Percentiles rank a stretch among this genome's conserved stretches.
phyloP scores from a whole-genome alignment of 495 filamentous ascomycete genomes.

The Ramalina intermedia region DNA sequence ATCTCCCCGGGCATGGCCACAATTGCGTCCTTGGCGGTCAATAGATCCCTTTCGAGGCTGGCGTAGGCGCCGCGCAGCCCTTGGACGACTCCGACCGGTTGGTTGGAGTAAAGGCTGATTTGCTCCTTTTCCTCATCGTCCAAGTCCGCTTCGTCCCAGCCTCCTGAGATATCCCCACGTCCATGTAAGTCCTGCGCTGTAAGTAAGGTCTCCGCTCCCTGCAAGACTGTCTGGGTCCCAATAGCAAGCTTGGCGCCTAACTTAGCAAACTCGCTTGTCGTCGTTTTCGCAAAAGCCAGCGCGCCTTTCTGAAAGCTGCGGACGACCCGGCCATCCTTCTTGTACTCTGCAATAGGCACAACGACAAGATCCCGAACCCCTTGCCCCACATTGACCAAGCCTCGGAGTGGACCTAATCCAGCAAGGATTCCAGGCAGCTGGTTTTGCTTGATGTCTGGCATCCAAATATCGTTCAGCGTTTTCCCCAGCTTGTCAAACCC shows the following conservation, averaged over 20 bases:
- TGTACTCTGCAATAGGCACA: conserved; percentile 82
- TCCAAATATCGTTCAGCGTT: conserved; percentile 91
- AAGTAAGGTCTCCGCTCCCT: conserved; percentile 73
- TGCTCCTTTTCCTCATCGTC: conserved; percentile 54
- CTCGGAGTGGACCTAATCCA: conserved; percentile 78
- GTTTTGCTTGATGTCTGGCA: conserved; percentile 78
- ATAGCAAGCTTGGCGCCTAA: conserved; percentile 90
- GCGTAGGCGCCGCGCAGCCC: conserved; percentile 70
- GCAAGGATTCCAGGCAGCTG: conserved; percentile 83
- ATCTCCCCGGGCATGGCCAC: conserved; percentile 89
- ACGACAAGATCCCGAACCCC: conserved; percentile 77
- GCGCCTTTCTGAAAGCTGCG: conserved; percentile 86
- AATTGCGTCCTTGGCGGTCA: conserved; percentile 74
- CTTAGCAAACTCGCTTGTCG: conserved; percentile 78
- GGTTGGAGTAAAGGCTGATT: conserved; percentile 83
- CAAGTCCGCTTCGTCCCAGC: conserved; percentile 47
- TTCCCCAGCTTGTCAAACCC: conserved; percentile 81
- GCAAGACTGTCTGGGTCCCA: conserved; percentile 80
- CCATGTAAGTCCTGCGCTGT: conserved; percentile 25
- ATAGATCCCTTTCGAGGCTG: conserved; percentile 72
- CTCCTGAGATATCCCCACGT: conserved; percentile 21
- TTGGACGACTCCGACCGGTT: conserved; percentile 74
- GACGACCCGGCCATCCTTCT: conserved; percentile 83
- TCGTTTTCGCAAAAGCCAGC: conserved; percentile 76
- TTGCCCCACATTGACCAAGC: conserved; percentile 76